Base-by-base conservation (phyloP, 805 yeast species). In the Hanseniaspora hatyaiensis region DNA sequence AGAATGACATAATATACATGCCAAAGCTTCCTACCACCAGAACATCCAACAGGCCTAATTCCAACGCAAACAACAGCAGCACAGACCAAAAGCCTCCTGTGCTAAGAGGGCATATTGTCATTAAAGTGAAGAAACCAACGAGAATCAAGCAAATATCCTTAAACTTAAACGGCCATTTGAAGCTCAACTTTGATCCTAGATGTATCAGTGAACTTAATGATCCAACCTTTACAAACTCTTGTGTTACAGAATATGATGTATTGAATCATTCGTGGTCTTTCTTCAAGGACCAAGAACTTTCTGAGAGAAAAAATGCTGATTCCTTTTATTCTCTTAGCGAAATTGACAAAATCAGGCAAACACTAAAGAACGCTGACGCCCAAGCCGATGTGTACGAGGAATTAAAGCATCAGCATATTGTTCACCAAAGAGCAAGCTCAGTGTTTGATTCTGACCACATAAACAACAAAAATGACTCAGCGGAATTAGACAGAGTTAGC, bases 141-240 rank as follows among this genome's bases (percentile, higher is more conserved):
- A 83, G 78, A 59, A 66, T 88, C 51, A 84, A 82, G 61, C 60
- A 73, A 16, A 74, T 88, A 11, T 60, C 66, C 4, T 66, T 88
- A 40, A 66, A 70, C 1, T 77, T 88, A 55, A 70, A 71, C 45
- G 96, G 96, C 1, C 59, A 62, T 1, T 74, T 82, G 31, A 71
- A 88, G 52, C 88, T 96, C 96, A 96, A 96, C 2, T 96, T 92
- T 58, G 98, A 98, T 2, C 88, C 89, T 16, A 97, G 97, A 0
- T 96, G 96, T 0, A 84, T 82, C 59, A 78, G 78, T 54, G 68
- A 69, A 15, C 16, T 31, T 5, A 47, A 34, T 19, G 48, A 44
- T 20, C 22, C 29, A 8, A 36, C 38, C 8, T 29, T 29, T 19
- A 34, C 49, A 6, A 26, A 23, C 15, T 82, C 78, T 12, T 78